Evolutionary conservation across 202 grass and related monocot genomes (phyloP).

Genomic region (Hordeum pubiflorum): DNA sequence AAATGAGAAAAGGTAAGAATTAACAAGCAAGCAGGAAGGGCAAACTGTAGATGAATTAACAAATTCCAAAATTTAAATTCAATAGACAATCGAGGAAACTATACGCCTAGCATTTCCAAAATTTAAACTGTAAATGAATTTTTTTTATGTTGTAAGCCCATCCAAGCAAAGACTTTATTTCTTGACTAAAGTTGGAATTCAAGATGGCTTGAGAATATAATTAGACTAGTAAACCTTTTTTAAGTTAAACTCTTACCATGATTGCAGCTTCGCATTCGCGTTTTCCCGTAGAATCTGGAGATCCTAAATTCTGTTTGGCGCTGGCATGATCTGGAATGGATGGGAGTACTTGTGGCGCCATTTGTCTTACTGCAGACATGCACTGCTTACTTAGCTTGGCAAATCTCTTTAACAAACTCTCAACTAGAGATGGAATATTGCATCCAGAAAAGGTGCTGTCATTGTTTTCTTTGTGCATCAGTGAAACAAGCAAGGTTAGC

Average conservation of each 20-base stretch:
- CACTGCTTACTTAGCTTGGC: conserved; percentile 51
- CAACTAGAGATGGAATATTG: conserved; percentile 70
- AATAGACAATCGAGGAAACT: background rate
- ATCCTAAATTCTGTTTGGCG: conserved; percentile 21
- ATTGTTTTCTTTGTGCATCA: conserved; percentile 81
- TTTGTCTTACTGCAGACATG: conserved; percentile 53
- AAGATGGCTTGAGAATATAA: background rate
- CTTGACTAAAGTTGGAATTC: background rate
- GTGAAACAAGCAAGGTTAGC: conserved; percentile 60
- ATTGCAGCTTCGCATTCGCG: conserved; percentile 71
- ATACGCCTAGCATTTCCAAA: background rate
- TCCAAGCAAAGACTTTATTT: background rate
- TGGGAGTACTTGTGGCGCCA: conserved; percentile 52
- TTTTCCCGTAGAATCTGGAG: conserved; percentile 58
- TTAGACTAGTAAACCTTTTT: background rate
- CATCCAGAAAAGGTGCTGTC: conserved; percentile 50
- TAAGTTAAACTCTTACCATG: conserved; percentile 51
- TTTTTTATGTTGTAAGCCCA: background rate
- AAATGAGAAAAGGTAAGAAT: background rate
- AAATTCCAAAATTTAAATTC: background rate
- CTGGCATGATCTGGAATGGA: conserved; percentile 27
- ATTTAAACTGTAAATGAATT: too few species aligned
- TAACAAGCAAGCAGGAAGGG: background rate
- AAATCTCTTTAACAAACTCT: conserved; percentile 82
- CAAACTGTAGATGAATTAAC: background rate